Base-by-base conservation (phyloP, 2,329 filamentous ascomycete genomes). In the Capronia coronata region DNA sequence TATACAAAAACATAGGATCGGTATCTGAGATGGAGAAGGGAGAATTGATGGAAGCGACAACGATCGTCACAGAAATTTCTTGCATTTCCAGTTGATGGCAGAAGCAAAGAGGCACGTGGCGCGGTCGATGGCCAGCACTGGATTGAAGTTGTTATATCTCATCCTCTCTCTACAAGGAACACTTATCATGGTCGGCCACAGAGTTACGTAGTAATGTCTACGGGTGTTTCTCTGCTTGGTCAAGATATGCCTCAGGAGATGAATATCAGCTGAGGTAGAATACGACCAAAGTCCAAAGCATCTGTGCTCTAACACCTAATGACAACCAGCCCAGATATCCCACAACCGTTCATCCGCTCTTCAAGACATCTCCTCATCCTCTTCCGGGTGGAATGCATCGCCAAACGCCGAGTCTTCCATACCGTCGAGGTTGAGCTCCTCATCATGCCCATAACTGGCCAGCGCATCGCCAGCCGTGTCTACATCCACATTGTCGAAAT, bases 361-460 rank as follows among this genome's bases (percentile, higher is more conserved):
- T 53, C 43, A 59, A 22, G 52, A 55, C 34, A 57, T 56, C 10
- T 58, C 55, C 25, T 71, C 67, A 50, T 70, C 68, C 54, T 76
- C 73, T 40, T 74, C 74, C 13, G 72, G 73, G 56, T 89, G 85
- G 67, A 91, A 87, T 0, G 87, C 87, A 60, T 93, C 86, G 2
- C 86, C 87, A 69, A 93, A 93, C 1, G 86, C 87, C 29, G 83
- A 87, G 62, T 89, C 84, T 40, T 87, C 84, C 72, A 88, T 77
- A 55, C 83, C 84, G 7, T 76, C 79, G 35, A 76, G 64, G 57
- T 75, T 74, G 2, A 74, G 65, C 2, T 68, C 65, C 43, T 78
- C 74, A 11, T 79, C 76, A 13, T 77, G 77, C 35, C 78, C 80
- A 62, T 84, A 87, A 32, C 78, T 78, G 2, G 81, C 81, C 29